Evolutionary conservation across 345 rosid species (phyloP).

Genomic region (Salix suchowensis): DNA sequence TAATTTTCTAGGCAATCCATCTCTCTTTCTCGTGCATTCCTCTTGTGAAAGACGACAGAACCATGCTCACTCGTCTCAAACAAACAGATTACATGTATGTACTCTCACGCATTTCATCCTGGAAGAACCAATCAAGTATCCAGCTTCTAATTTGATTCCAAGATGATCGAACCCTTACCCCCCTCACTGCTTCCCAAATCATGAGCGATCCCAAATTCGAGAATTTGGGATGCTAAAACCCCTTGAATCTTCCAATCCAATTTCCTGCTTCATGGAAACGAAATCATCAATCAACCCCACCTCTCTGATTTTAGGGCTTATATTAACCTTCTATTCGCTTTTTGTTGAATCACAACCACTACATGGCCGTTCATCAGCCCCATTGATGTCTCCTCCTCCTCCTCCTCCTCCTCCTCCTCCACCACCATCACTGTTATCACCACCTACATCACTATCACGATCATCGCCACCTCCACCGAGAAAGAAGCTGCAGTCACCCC

Average conservation of each 20-base stretch:
- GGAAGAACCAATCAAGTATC: background rate
- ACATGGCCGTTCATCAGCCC: background rate
- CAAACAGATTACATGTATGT: background rate
- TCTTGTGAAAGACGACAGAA: background rate
- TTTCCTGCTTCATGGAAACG: constrained; percentile 15
- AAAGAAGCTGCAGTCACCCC: background rate
- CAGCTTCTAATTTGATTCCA: background rate
- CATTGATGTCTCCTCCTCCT: background rate
- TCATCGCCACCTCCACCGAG: constrained; percentile 16
- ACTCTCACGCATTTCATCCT: background rate
- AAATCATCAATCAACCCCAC: background rate
- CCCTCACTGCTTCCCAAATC: background rate
- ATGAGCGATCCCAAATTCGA: background rate
- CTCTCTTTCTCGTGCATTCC: background rate
- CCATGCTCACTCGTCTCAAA: no score
- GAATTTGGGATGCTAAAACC: constrained; percentile 15
- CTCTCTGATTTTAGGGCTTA: constrained; percentile 16
- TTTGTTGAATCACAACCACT: constrained; percentile 29
- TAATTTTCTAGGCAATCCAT: background rate
- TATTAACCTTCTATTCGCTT: constrained; percentile 23
- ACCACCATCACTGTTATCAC: constrained; percentile 5
- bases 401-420: background rate
- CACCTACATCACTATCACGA: constrained; percentile 1
- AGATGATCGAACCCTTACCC: background rate
- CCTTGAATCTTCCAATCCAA: background rate